These are phyloP conservation scores for Alternaria brassicae DNA, from an alignment of 2,329 filamentous ascomycete genomes.

Conservation along the genomic window DNA sequence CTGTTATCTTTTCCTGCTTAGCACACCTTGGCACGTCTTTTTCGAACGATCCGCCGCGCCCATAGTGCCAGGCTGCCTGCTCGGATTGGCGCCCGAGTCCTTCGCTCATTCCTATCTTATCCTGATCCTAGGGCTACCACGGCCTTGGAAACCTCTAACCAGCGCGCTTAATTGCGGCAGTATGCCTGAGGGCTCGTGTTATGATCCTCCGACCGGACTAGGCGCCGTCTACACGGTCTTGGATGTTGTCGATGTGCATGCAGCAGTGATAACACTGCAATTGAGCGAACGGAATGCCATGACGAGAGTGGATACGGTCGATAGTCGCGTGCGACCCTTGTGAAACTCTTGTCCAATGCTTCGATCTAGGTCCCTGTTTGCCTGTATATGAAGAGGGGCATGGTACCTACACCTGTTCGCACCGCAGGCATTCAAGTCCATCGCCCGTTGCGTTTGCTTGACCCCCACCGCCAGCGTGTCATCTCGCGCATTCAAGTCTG, in stretches of 20 bases:
- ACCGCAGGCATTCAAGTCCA: constrained; percentile 16
- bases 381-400: constrained; percentile 26
- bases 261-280: constrained; percentile 23
- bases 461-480: neutral
- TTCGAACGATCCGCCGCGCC: constrained; percentile 24
- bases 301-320: constrained; percentile 6
- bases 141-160: constrained; percentile 26
- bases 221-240: constrained; percentile 19
- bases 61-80: constrained; percentile 11
- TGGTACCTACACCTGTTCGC: constrained; percentile 9
- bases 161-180: constrained; percentile 30
- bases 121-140: constrained; percentile 25
- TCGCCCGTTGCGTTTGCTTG: constrained; percentile 10
- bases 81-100: constrained; percentile 21
- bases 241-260: constrained; percentile 7
- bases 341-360: constrained; percentile 19
- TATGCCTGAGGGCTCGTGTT: constrained; percentile 11
- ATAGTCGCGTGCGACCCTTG: constrained; percentile 22
- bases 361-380: constrained; percentile 14
- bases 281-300: constrained; percentile 10
- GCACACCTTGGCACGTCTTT: constrained; percentile 31
- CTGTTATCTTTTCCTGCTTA: constrained; percentile 30
- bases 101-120: constrained; percentile 32
- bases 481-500: neutral
- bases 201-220: constrained; percentile 23